Evolutionary conservation across 306 rosid species (phyloP).

Genomic region (Pyrus betulifolia): DNA sequence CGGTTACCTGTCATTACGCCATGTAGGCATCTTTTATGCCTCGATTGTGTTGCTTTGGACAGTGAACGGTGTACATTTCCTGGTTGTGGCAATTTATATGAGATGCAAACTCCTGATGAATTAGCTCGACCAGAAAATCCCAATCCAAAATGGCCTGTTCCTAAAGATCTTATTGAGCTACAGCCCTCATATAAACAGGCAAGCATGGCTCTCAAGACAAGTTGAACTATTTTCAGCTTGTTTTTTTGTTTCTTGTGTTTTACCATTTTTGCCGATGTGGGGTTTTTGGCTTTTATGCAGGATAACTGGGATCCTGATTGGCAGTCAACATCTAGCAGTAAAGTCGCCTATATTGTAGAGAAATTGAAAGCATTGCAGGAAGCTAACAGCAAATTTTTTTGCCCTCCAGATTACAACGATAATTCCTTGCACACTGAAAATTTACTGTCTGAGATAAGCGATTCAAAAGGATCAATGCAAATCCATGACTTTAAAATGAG

Average conservation of each 20-base stretch:
- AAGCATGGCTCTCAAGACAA: slow-evolving; percentile 18
- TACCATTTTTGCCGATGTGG: slow-evolving; percentile 5
- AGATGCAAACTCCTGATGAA: slow-evolving; percentile 82
- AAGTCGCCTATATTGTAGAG: slow-evolving; percentile 66
- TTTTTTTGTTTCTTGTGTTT: background rate
- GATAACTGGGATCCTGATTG: slow-evolving; percentile 99
- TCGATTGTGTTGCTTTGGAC: slow-evolving; percentile 80
- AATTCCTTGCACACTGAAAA: slow-evolving; percentile 16
- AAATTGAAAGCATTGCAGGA: slow-evolving; percentile 67
- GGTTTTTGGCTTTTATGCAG: slow-evolving; percentile 40
- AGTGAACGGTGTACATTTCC: slow-evolving; percentile 74
- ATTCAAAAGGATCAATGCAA: slow-evolving; percentile 18
- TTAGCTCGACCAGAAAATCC: slow-evolving; percentile 89
- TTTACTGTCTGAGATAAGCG: slow-evolving; percentile 22
- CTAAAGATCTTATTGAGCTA: slow-evolving; percentile 92
- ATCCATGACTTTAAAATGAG: slow-evolving; percentile 21
- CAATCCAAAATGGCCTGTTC: slow-evolving; percentile 93
- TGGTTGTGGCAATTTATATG: slow-evolving; percentile 73
- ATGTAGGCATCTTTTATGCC: slow-evolving; percentile 86
- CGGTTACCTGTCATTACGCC: slow-evolving; percentile 92
- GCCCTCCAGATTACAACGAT: slow-evolving; percentile 15
- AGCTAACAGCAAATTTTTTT: slow-evolving; percentile 31
- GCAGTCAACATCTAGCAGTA: slow-evolving; percentile 97
- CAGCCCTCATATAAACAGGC: slow-evolving; percentile 98
- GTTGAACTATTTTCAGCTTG: background rate